A percentile compares a stretch with the other conserved stretches of the same genome.
These are phyloP conservation scores for Musa beccarii DNA, from an alignment of 176 grass and related monocot genomes.

Conservation along the genomic window DNA sequence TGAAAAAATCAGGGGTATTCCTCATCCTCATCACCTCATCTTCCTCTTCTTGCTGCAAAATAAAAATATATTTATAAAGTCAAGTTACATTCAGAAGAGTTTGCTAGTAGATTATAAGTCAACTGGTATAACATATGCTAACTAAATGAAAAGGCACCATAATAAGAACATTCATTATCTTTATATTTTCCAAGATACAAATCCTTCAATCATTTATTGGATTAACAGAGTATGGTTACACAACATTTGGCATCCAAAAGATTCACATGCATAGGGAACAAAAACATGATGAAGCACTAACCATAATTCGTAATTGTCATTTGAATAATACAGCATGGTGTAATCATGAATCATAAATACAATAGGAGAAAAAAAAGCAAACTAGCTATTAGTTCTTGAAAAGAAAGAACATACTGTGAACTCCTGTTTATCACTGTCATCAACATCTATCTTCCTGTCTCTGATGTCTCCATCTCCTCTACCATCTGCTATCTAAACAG, in stretches of 20 bases:
- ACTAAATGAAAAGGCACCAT: too few relatives aligned
- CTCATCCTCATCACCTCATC: constrained; percentile 82
- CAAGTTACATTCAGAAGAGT: neutral
- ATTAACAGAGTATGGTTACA: too few relatives aligned
- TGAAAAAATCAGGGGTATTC: constrained; percentile 89
- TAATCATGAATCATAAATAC: neutral
- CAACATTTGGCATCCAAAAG: too few relatives aligned
- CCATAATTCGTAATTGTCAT: too few relatives aligned
- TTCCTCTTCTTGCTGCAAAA: constrained; percentile 78
- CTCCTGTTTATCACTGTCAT: constrained; percentile 62
- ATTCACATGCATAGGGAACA: too few relatives aligned
- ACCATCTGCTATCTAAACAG: constrained; percentile 67
- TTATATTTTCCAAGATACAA: too few relatives aligned
- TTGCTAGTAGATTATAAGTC: neutral
- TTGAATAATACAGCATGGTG: neutral
- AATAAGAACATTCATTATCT: too few relatives aligned
- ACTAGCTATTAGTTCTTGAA: neutral
- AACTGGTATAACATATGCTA: neutral
- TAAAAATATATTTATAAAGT: constrained; percentile 6
- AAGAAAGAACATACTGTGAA: constrained; percentile 61
- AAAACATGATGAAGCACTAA: too few relatives aligned
- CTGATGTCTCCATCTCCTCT: constrained; percentile 74
- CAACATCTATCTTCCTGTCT: constrained; percentile 57
- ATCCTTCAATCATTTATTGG: too few relatives aligned
- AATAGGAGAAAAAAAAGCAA: neutral